These are phyloP conservation scores for Trypanosoma theileri DNA, from an alignment of 208 protist genomes.

Conservation along the genomic window DNA sequence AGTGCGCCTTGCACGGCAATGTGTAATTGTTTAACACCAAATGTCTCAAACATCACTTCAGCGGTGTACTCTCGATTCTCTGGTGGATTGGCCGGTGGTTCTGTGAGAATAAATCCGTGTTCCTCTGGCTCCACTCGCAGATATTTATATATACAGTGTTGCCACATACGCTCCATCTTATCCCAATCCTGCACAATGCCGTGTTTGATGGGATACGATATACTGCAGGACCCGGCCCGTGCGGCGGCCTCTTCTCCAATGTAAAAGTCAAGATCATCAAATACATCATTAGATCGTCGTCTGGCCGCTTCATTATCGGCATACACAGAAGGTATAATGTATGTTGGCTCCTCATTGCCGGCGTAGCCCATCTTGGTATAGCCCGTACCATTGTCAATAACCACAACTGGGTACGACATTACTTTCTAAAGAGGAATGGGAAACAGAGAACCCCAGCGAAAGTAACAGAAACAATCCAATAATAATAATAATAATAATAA, in stretches of 20 bases:
- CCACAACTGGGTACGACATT: slow-evolving; percentile 82
- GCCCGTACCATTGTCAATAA: slow-evolving; percentile 99
- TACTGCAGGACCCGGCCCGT: slow-evolving; percentile 17
- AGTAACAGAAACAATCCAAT: not conserved
- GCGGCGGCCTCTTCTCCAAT: slow-evolving; percentile 95
- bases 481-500: slow-evolving; percentile 5
- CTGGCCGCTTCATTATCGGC: slow-evolving; percentile 46
- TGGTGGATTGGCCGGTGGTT: slow-evolving; percentile 96
- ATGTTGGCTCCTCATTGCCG: slow-evolving; percentile 94
- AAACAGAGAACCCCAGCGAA: not conserved
- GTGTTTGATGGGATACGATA: slow-evolving; percentile 91
- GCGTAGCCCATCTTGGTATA: slow-evolving; percentile 99
- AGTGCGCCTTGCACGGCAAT: slow-evolving; percentile 98
- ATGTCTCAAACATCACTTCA: slow-evolving; percentile 99
- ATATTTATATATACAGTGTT: slow-evolving; percentile 97
- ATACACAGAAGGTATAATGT: slow-evolving; percentile 95
- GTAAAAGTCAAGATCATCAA: slow-evolving; percentile 94
- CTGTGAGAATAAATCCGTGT: slow-evolving; percentile 96
- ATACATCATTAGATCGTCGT: slow-evolving; percentile 27
- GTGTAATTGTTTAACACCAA: slow-evolving; percentile 97
- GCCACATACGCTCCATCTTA: slow-evolving; percentile 97
- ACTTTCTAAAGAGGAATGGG: slow-evolving; percentile 2
- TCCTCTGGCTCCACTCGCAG: slow-evolving; percentile 97
- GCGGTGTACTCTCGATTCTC: slow-evolving; percentile 97
- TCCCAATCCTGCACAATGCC: slow-evolving; percentile 96